phyloP scores from a whole-genome alignment of 2,329 filamentous ascomycete species.

The Colletotrichum sp. region DNA sequence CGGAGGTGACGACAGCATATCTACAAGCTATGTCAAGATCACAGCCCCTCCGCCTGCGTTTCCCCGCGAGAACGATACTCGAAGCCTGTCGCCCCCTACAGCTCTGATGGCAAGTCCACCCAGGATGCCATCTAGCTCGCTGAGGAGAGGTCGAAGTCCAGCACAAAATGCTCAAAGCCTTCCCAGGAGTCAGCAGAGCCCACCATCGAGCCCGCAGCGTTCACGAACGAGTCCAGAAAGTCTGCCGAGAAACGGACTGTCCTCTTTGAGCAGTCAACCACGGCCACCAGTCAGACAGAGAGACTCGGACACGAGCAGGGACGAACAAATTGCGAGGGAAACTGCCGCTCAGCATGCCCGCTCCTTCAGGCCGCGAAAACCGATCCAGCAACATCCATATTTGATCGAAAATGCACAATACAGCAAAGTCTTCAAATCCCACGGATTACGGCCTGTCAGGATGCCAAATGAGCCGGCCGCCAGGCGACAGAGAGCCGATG shows the following conservation, averaged over 20 bases:
- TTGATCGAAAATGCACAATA: conserved; percentile 61
- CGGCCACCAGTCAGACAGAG: background rate
- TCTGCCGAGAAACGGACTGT: background rate
- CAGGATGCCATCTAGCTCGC: background rate
- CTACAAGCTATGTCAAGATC: conserved; percentile 40
- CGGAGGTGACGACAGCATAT: conserved; percentile 37
- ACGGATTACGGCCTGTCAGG: conserved; percentile 59
- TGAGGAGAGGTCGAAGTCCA: background rate
- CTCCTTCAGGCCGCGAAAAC: conserved; percentile 63
- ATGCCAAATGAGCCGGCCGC: conserved; percentile 37
- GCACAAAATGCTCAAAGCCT: background rate
- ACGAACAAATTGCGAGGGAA: conserved; percentile 14
- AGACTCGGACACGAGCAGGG: background rate
- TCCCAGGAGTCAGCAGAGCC: conserved; percentile 15
- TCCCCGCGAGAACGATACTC: conserved; percentile 5
- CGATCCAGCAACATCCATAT: conserved; percentile 67
- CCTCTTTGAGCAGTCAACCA: background rate
- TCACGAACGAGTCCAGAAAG: conserved; percentile 21
- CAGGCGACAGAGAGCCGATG: conserved; percentile 34
- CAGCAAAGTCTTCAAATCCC: conserved; percentile 55
- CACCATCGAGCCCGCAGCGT: background rate
- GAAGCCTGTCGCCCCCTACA: background rate
- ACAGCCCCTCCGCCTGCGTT: conserved; percentile 35
- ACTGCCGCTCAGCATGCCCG: conserved; percentile 43
- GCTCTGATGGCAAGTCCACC: background rate